phyloP scores from a whole-genome alignment of 345 rosid species.

The Eucalyptus marginata region DNA sequence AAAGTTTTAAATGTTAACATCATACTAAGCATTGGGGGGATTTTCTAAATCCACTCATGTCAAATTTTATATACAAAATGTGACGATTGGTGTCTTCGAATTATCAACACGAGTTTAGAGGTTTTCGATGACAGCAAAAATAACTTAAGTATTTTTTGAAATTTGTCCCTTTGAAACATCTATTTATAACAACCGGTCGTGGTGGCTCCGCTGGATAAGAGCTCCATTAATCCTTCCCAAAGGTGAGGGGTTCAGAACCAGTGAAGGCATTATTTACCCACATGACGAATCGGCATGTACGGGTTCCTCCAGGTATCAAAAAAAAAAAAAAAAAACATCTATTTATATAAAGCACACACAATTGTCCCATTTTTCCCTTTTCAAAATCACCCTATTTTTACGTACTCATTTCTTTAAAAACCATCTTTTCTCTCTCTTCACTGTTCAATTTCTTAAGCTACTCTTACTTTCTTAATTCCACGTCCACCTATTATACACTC shows the following conservation, averaged over 20 bases:
- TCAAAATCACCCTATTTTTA: neutral
- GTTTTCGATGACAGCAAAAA: fast-evolving
- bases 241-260: too few relatives aligned
- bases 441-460: neutral
- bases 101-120: neutral
- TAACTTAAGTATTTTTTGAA: neutral
- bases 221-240: too few relatives aligned
- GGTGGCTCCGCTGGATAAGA: too few relatives aligned
- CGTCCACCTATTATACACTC: neutral
- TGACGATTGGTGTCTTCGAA: neutral
- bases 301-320: too few relatives aligned
- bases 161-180: neutral
- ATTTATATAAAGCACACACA: neutral
- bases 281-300: too few relatives aligned
- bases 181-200: too few relatives aligned
- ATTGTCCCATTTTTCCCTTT: neutral
- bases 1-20: fast-evolving
- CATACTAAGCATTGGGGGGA: neutral
- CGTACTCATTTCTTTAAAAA: neutral
- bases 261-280: too few relatives aligned
- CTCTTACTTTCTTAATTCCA: neutral
- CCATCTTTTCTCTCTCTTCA: neutral
- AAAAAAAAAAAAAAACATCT: too few relatives aligned
- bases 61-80: neutral
- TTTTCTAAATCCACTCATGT: neutral